Percentiles rank a stretch among this genome's conserved stretches.
Evolutionary conservation across 2,329 filamentous ascomycete species (phyloP).

Genomic region (Neofusicoccum sp.): DNA sequence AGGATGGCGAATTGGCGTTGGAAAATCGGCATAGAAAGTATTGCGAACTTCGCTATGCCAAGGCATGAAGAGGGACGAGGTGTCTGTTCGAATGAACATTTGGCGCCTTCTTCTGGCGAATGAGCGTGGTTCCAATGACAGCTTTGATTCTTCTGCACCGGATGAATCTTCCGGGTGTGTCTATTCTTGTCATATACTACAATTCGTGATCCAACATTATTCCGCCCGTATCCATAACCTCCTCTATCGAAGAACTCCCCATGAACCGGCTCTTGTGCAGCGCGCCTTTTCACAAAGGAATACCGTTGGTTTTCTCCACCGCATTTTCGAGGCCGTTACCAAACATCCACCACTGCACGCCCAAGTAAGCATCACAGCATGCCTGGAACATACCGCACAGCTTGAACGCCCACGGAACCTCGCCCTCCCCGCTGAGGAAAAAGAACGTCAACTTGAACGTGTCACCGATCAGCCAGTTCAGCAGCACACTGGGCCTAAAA

Average conservation of each 20-base stretch:
- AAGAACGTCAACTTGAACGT: constrained; percentile 77
- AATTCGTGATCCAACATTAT: background rate
- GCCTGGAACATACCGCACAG: constrained; percentile 80
- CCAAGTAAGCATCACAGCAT: constrained; percentile 70
- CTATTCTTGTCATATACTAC: constrained; percentile 1
- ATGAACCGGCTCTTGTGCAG: background rate
- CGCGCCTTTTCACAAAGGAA: background rate
- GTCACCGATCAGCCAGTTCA: constrained; percentile 77
- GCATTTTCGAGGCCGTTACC: constrained; percentile 27
- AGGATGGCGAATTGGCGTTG: constrained; percentile 2
- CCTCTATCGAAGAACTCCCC: background rate
- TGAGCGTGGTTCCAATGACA: too few relatives aligned
- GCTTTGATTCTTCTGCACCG: too few relatives aligned
- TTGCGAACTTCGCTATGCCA: background rate
- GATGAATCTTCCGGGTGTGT: too few relatives aligned
- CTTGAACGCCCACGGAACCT: constrained; percentile 78
- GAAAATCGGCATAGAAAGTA: background rate
- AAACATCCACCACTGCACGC: constrained; percentile 62
- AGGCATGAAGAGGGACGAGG: too few relatives aligned
- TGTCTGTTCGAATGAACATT: too few relatives aligned
- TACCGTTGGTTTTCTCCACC: background rate
- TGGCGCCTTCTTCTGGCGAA: too few relatives aligned
- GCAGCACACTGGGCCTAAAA: constrained; percentile 72
- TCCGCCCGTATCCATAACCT: background rate
- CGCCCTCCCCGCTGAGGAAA: constrained; percentile 69